Evolutionary conservation across 192 early-diverging fungal species (phyloP), one percentile per base, ranked within the genome.

Genomic region (Paraglomus brasilianum): DNA sequence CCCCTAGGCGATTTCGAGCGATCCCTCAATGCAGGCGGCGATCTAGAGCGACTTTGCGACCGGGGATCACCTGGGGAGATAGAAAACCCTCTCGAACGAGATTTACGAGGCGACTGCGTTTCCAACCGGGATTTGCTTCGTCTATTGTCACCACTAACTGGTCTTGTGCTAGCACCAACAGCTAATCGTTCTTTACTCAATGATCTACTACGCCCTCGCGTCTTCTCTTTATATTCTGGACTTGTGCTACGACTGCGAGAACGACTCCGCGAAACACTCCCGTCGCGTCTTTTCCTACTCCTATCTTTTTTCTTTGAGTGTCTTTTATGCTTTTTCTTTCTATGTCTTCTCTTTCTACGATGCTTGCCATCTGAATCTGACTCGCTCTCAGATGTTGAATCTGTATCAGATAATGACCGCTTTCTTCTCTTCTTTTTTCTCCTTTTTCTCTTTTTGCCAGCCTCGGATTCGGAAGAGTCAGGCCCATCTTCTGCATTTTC

Each of bases 341-440:
- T 78, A 15, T 56, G 43, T 62, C 78, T 71, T 62, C 80, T 74
- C 5, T 72, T 69, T 47, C 74, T 75, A 24, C 60, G 57, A 22
- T 60, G 68, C 22, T 75, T 71, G n/a, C 60, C 53, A 11, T 77
- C 80, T 19, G n/a, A n/a, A n/a, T n/a, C n/a, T n/a, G 79, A 74
- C 17, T 75, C 78, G 24, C 68, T 71, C 21, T 42, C 42, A 42
- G 74, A 77, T 5, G 36, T 49, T 14, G 76, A 78, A 10, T 66
- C 65, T 21, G 77, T 67, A 21, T 36, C 48, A 4, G 74, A 81
- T 10, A 57, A 56, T 24, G 74, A 63, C n/a, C 41, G 36, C n/a
- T 51, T 50, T 19, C 71, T 66, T 48, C 66, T 36, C 13, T 68
- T 43, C 42, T 69, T 72, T 41, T 64, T 73, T 58, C 40, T 74